Evolutionary conservation across 306 rosid genomes (phyloP), one percentile per base, ranked within the genome.

Genomic region (Ormosia semicastrata): DNA sequence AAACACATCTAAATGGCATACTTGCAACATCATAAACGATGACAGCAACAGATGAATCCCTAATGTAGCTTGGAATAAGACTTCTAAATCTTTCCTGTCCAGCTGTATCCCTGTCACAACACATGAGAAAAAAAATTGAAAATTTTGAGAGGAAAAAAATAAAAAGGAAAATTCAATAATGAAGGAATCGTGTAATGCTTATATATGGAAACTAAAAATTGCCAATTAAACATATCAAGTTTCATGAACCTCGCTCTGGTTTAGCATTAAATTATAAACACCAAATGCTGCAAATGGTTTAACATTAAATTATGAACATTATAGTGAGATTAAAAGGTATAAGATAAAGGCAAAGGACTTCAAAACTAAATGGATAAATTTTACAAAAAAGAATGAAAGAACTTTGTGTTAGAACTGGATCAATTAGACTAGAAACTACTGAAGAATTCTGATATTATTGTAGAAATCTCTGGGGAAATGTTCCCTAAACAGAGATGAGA

Each of bases 31-130:
- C 92, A 79, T 84, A 89, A 54, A 80, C 87, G 3, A 87, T 85
- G 81, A 89, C 92, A 77, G 92, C 90, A 73, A 89, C 92, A 63
- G 92, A 89, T 5, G 92, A 89, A 47, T 89, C 92, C 84, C 92
- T 89, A 57, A 89, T 89, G 81, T 89, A 89, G 79, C 92, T 89
- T 47, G 92, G 92, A 85, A 89, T 89, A 71, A 89, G 92, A 71
- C 92, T 89, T 87, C 92, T 82, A 63, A 89, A 89, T 82, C 92
- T 85, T 82, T 89, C 92, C 84, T 89, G 92, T 13, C 92, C 92
- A 49, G 92, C 92, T 1, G 92, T 89, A 82, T 89, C 92, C 90
- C 92, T 89, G 81, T 68, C 57, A 73, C 53, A 66, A 46, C 52
- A 72, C 56, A 71, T 59, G 33, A 41, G 33, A 41, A 67, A 46